Conservation (phyloP, 768 basidiomycete species). For the Lactifluus piperatus region DNA sequence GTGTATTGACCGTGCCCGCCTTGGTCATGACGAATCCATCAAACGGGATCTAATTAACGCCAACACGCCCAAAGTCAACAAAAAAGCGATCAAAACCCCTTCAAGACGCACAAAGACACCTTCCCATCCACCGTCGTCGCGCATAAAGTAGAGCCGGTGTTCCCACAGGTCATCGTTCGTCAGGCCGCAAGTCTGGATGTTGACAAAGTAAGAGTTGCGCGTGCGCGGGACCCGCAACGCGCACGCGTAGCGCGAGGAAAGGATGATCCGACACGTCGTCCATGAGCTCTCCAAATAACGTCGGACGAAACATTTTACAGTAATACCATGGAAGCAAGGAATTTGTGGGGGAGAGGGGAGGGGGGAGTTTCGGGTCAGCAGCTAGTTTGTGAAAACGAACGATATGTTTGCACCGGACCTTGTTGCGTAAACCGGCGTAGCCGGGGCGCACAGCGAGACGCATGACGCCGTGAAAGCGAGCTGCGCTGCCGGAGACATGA, state of each 20-base stretch:
- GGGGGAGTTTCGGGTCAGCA: too few relatives aligned
- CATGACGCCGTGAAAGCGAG: slow-evolving; percentile 77
- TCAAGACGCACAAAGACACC: slow-evolving; percentile 62
- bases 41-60: slow-evolving; percentile 61
- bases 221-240: slow-evolving; percentile 69
- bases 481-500: slow-evolving; percentile 34
- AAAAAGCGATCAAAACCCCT: slow-evolving; percentile 15
- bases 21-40: slow-evolving; percentile 67
- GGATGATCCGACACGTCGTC: slow-evolving; percentile 80
- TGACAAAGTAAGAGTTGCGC: slow-evolving; percentile 83
- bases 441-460: slow-evolving; percentile 55
- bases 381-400: too few relatives aligned
- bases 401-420: slow-evolving; percentile 35
- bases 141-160: slow-evolving; percentile 76
- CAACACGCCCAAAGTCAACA: too few relatives aligned
- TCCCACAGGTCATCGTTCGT: slow-evolving; percentile 88
- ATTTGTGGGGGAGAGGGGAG: too few relatives aligned
- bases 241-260: slow-evolving; percentile 74
- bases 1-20: slow-evolving; percentile 56
- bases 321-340: too few relatives aligned
- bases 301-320: slow-evolving; percentile 58
- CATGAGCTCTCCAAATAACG: slow-evolving; percentile 67
- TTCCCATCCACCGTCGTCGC: slow-evolving; percentile 64
- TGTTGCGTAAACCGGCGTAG: slow-evolving; percentile 82
- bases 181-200: slow-evolving; percentile 82